Percentiles rank a stretch among this genome's conserved stretches.
phyloP scores from a whole-genome alignment of 2,329 filamentous ascomycete species.

The Phialophora verrucosa region DNA sequence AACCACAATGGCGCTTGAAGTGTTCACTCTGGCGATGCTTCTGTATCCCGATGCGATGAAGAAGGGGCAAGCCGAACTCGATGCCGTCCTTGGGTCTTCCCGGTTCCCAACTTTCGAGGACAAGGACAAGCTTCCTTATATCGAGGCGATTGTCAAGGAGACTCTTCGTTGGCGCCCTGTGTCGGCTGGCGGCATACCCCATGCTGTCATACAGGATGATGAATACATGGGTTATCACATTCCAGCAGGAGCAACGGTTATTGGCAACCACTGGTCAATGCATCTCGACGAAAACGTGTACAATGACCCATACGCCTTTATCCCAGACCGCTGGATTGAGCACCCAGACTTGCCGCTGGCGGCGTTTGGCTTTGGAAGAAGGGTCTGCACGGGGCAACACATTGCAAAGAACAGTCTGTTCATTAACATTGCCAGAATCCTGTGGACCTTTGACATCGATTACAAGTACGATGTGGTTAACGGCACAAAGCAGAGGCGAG shows the following conservation, averaged over 20 bases:
- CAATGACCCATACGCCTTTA: slow-evolving; percentile 48
- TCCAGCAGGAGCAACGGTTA: slow-evolving; percentile 55
- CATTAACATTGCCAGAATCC: slow-evolving; percentile 62
- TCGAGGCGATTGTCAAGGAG: slow-evolving; percentile 44
- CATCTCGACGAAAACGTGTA: slow-evolving; percentile 51
- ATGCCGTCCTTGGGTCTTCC: slow-evolving; percentile 48
- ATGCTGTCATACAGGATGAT: slow-evolving; percentile 55
- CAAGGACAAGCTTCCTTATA: slow-evolving; percentile 44
- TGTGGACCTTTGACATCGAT: slow-evolving; percentile 35
- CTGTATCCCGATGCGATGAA: slow-evolving; percentile 35
- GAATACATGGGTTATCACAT: slow-evolving; percentile 57
- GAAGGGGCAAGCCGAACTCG: slow-evolving; percentile 52
- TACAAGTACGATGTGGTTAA: slow-evolving; percentile 14
- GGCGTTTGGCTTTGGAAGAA: slow-evolving; percentile 62
- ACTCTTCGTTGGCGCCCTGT: slow-evolving; percentile 49
- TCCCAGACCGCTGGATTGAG: slow-evolving; percentile 42
- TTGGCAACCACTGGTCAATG: slow-evolving; percentile 54
- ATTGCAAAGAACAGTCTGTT: slow-evolving; percentile 49
- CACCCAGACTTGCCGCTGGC: slow-evolving; percentile 54
- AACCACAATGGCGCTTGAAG: slow-evolving; percentile 42
- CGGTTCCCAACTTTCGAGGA: slow-evolving; percentile 48
- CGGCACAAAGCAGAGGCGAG: slow-evolving; percentile 5
- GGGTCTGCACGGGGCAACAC: slow-evolving; percentile 50
- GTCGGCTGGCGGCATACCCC: slow-evolving; percentile 42
- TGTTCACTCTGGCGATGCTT: slow-evolving; percentile 43